Evolutionary conservation across 306 rosid species (phyloP), one percentile per base, ranked within the genome.

Genomic region (Corylus heterophylla): DNA sequence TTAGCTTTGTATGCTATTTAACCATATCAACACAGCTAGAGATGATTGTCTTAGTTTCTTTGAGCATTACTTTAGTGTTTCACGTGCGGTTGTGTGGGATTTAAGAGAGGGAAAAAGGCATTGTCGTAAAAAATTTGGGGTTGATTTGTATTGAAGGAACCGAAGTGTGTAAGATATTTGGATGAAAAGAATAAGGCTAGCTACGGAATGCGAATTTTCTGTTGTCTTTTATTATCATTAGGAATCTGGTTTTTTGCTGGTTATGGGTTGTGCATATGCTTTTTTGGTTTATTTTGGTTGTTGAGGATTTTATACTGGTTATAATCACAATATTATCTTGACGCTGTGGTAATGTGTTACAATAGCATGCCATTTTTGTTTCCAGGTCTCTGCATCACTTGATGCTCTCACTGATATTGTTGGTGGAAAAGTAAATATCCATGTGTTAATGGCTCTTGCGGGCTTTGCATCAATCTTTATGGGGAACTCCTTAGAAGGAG

Each of bases 401-500:
- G 99, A 95, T 83, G 99, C 99, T 56, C 85, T 90, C 61, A 81
- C 89, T 71, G 98, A 95, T 77, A 68, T 95, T 54, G 61, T 92
- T 58, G 87, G 99, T 59, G 99, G 99, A 80, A 91, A 88, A 83
- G 98, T 95, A 71, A 95, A 88, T 84, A 95, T 95, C 85, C 98
- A 95, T 83, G 99, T 95, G 1, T 74, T 93, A 31, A 95, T 91
- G 99, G 99, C 99, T 74, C 87, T 95, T 71, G 98, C 99, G 11
- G 99, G 92, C n/a, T 95, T 93, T 89, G 99, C 98, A 0, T 89
- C 99, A 0, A 79, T 89, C 44, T 90, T 93, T 50, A 91, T 95
- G 99, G 99, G 99, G 80, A 95, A 95, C 81, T 74, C 94, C 74
- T 73, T 95, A 78, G 99, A 95, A 86, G 99, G 99, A 85, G 99